Conservation (phyloP, 129 eudicot genomes). For the Flaveria trinervia region DNA sequence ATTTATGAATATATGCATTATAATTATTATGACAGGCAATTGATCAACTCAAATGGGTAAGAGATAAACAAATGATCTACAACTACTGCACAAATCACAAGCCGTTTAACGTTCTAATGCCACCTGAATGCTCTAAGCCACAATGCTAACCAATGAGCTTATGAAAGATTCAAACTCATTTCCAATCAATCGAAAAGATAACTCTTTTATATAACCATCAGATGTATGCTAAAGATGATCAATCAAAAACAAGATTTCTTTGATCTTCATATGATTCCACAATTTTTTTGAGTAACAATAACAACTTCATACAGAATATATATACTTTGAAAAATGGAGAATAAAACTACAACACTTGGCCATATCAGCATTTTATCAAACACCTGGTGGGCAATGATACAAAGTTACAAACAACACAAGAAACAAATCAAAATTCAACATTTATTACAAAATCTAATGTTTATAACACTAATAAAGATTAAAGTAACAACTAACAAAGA, state of each 20-base stretch:
- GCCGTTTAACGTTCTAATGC: conserved; percentile 45
- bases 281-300: neutral
- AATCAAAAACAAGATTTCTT: neutral
- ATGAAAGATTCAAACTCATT: too few species aligned
- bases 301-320: neutral
- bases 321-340: neutral
- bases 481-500: too few species aligned
- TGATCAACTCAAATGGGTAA: conserved; percentile 52
- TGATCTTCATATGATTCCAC: neutral
- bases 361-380: conserved; percentile 23
- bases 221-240: neutral
- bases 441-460: conserved; percentile 3
- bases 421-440: neutral
- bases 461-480: too few species aligned
- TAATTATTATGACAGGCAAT: conserved; percentile 21
- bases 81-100: conserved; percentile 54
- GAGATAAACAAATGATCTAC: conserved; percentile 52
- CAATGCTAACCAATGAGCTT: conserved; percentile 29
- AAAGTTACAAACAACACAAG: neutral
- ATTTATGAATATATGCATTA: neutral
- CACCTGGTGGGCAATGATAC: conserved; percentile 8
- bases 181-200: too few species aligned
- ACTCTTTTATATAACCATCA: neutral
- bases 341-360: neutral
- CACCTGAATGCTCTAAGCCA: conserved; percentile 54